phyloP scores from a whole-genome alignment of 2,329 filamentous ascomycete species.

The Paramyrothecium sp. region DNA sequence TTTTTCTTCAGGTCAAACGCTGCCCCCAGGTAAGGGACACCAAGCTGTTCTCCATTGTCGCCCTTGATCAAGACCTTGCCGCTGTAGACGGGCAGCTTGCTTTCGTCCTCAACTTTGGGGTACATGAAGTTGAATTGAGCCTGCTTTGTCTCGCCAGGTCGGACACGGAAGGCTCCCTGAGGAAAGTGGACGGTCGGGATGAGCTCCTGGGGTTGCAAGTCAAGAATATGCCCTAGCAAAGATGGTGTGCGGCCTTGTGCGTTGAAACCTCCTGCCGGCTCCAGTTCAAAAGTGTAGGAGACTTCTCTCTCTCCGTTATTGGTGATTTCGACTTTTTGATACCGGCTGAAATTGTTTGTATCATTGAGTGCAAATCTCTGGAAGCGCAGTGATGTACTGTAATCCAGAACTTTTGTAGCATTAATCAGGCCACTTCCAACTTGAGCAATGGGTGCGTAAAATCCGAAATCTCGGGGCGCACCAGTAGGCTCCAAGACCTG shows the following conservation, averaged over 20 bases:
- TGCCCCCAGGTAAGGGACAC: slow-evolving; percentile 27
- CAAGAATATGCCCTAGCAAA: not conserved
- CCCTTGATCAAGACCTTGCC: slow-evolving; percentile 28
- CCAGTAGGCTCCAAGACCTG: slow-evolving; percentile 6
- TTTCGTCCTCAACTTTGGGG: slow-evolving; percentile 18
- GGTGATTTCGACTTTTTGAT: slow-evolving; percentile 24
- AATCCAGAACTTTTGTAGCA: slow-evolving; percentile 37
- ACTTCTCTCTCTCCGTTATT: slow-evolving; percentile 31
- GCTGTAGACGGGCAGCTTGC: slow-evolving; percentile 29
- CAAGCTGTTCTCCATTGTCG: slow-evolving; percentile 26
- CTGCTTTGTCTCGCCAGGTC: slow-evolving; percentile 18
- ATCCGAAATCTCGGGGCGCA: slow-evolving; percentile 13
- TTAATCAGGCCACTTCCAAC: slow-evolving; percentile 40
- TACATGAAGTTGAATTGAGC: slow-evolving; percentile 8
- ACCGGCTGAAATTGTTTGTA: slow-evolving; percentile 33
- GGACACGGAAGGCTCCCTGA: slow-evolving; percentile 12
- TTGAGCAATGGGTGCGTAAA: slow-evolving; percentile 31
- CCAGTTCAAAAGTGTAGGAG: slow-evolving; percentile 26
- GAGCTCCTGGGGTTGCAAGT: not conserved
- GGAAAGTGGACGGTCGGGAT: not conserved
- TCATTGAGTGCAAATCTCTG: slow-evolving; percentile 43
- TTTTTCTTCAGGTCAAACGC: not conserved
- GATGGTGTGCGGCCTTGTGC: slow-evolving; percentile 16
- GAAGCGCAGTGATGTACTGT: slow-evolving; percentile 32
- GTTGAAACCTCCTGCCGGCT: slow-evolving; percentile 34